Base-by-base conservation (phyloP, 2,329 filamentous ascomycete genomes). In the Fusarium euwallaceae region DNA sequence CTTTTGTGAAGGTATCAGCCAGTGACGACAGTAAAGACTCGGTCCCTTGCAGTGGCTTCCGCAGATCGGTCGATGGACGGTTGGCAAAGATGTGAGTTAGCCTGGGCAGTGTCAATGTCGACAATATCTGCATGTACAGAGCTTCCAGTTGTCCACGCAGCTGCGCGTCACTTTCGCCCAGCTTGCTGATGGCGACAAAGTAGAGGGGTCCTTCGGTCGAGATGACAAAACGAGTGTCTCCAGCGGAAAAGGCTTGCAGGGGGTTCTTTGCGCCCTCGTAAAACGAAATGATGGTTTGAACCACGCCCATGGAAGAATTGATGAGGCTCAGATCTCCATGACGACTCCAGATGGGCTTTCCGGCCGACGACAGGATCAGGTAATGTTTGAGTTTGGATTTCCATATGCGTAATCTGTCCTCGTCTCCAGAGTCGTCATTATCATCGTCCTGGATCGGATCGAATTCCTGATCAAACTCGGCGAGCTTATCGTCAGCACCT, bases 221-320 rank as follows among this genome's bases (percentile, higher is more conserved):
- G 70, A 99, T 90, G 29, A 98, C 94, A 77, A 99, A 98, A 68
- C 94, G 92, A 29, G 94, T 92, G 63, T 92, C 90, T 16, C 93
- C 95, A n/a, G 97, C 95, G 3, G 93, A 95, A 81, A 99, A 99
- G 16, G 93, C 93, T 74, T 91, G 90, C 12, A 99, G 87, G 1
- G 90, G 90, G 80, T 98, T 94, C 66, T 93, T 89, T 10, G 92
- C 90, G 55, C 92, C 92, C 81, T 98, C 93, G 80, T 97, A 98
- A 81, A 98, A 98, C 1, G 97, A 98, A 72, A 99, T 98, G 77
- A 99, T 96, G 51, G 97, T 99, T 82, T 98, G 97, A 2, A 98
- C 92, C 20, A 99, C 93, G 45, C 97, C 97, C 81, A 98, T 96
- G 78, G 97, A 98, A 61, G 94, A 93, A 78, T 97, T 98, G 80